Evolutionary conservation across 441 rosid genomes (phyloP), one percentile per base, ranked within the genome.

Genomic region (Jatropha multifida): DNA sequence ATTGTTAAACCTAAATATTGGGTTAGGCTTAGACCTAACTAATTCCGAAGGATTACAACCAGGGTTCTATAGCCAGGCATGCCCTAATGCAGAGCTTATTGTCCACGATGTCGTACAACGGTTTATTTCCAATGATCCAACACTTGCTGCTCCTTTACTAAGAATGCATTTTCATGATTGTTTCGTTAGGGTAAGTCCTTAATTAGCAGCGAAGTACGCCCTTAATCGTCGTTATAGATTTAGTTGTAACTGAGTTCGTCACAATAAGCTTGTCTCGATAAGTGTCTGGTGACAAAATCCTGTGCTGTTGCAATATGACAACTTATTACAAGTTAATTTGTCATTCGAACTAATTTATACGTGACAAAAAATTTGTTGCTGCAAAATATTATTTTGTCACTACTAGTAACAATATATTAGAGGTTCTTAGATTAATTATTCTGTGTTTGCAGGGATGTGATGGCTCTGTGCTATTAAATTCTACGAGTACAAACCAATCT

Each of bases 161-260:
- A 81, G 96, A 69, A 71, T 91, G 88, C 76, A 83, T 81, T 89
- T 91, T 69, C 96, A 91, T 68, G 94, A 91, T 61, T 91, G 96
- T 65, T 89, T 91, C 60, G 88, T 89, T 26, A 77, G 92, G 87
- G 96, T 89, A 85, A 27, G 83, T 73, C 32, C 32, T 32, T 32
- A 32, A 32, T 32, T 1, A 1, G 32, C 32, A 32, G 32, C 32
- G 2, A 1, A 3, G 4, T 59, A 23, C 8, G 60, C 32, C 10
- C 52, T 48, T 48, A 12, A 2, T 54, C 17, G 32, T 32, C 32
- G 32, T 32, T 32, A 32, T 32, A 32, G 0, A 32, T 32, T 32
- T 32, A 32, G 32, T 32, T 32, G 32, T 32, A 1, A 32, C 32
- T 32, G 32, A 32, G 2, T 32, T 32, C 32, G 32, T 32, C 32